A percentile compares a stretch with the other conserved stretches of the same genome.
Evolutionary conservation across 2,329 filamentous ascomycete species (phyloP).

Genomic region (Talaromyces marneffei): DNA sequence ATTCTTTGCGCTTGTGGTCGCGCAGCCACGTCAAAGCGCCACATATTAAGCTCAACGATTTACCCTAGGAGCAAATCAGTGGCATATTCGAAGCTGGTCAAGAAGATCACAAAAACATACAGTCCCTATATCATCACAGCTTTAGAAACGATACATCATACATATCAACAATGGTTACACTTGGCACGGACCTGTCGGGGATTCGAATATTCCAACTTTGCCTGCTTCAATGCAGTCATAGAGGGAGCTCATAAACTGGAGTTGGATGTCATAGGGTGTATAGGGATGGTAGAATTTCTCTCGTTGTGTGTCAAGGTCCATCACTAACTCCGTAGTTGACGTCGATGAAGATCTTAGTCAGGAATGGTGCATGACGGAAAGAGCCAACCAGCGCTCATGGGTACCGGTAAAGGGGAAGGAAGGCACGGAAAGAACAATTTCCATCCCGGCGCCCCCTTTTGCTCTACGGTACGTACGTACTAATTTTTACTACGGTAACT

Average conservation of each 20-base stretch:
- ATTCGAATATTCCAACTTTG: slow-evolving; percentile 83
- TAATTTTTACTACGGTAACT: no score
- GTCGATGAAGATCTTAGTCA: background rate
- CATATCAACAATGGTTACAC: background rate
- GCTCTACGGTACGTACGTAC: no score
- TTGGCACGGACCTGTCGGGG: slow-evolving; percentile 67
- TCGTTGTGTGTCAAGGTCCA: slow-evolving; percentile 25
- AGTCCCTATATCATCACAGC: slow-evolving; percentile 8
- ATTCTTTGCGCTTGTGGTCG: slow-evolving; percentile 60
- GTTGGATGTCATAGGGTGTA: slow-evolving; percentile 79
- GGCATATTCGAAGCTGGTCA: background rate
- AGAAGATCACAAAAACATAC: background rate
- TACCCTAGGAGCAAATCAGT: slow-evolving; percentile 52
- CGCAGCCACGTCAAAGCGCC: slow-evolving; percentile 87
- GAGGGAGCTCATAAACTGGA: slow-evolving; percentile 77
- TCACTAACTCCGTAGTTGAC: slow-evolving; percentile 15
- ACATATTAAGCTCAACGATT: slow-evolving; percentile 88
- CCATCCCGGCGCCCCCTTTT: background rate
- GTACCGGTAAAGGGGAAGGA: no score
- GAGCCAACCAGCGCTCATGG: no score
- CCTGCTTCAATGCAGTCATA: slow-evolving; percentile 73
- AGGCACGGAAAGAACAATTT: slow-evolving; percentile 6
- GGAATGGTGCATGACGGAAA: background rate
- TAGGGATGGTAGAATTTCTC: slow-evolving; percentile 79
- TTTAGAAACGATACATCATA: background rate